phyloP scores from a whole-genome alignment of 2,329 filamentous ascomycete species.

The Stagonosporopsis chrysanthemi region DNA sequence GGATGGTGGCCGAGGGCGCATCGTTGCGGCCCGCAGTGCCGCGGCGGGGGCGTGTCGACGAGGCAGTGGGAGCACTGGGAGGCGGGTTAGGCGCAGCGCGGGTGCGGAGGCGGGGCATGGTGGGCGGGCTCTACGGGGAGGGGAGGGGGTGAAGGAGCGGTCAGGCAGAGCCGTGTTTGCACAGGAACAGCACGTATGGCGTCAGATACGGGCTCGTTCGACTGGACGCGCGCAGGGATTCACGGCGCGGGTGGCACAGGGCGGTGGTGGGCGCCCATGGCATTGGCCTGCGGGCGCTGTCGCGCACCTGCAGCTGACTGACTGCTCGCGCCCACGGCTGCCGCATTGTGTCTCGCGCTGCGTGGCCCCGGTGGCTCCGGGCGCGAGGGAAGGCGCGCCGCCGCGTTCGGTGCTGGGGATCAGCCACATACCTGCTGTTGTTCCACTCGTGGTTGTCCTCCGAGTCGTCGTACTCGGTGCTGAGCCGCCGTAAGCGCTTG shows the following conservation, averaged over 20 bases:
- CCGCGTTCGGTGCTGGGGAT: slow-evolving; percentile 26
- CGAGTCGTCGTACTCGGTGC: slow-evolving; percentile 51
- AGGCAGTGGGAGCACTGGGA: slow-evolving; percentile 47
- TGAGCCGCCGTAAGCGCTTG: slow-evolving; percentile 52
- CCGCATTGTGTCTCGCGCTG: slow-evolving; percentile 28
- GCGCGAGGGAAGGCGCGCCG: slow-evolving; percentile 23
- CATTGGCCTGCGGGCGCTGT: slow-evolving; percentile 14
- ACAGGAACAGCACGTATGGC: slow-evolving; percentile 22
- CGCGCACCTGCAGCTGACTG: slow-evolving; percentile 14
- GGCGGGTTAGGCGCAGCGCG: slow-evolving; percentile 45
- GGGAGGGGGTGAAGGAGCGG: slow-evolving; percentile 8
- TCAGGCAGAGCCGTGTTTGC: background rate
- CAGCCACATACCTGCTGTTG: slow-evolving; percentile 45
- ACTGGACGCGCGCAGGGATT: slow-evolving; percentile 27
- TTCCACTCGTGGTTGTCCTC: slow-evolving; percentile 31
- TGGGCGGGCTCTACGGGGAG: slow-evolving; percentile 46
- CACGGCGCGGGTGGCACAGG: slow-evolving; percentile 29
- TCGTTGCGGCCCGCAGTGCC: slow-evolving; percentile 41
- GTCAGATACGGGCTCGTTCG: slow-evolving; percentile 23
- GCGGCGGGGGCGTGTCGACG: slow-evolving; percentile 49
- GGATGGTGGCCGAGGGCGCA: slow-evolving; percentile 46
- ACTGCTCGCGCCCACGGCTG: slow-evolving; percentile 13
- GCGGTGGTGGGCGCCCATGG: slow-evolving; percentile 30
- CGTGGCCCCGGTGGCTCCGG: slow-evolving; percentile 24
- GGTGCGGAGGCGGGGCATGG: slow-evolving; percentile 49